phyloP scores from a whole-genome alignment of 2,329 filamentous ascomycete genomes.

The Fusarium nematophilum region DNA sequence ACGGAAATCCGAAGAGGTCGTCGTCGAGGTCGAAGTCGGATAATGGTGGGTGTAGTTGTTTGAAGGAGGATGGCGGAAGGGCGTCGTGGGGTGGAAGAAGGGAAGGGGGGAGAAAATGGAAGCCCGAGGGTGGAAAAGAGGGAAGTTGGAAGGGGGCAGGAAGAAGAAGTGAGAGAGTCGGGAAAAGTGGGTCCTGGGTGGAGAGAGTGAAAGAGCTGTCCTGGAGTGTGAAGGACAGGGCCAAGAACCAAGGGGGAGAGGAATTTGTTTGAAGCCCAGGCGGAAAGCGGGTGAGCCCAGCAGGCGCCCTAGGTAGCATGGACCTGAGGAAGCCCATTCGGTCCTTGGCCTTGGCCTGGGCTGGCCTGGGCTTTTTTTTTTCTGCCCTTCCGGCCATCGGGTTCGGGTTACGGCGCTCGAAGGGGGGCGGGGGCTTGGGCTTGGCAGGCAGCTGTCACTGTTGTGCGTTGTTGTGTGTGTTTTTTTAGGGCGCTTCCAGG shows the following conservation, averaged over 20 bases:
- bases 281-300: constrained; percentile 8
- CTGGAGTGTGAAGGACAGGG: constrained; percentile 11
- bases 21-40: constrained; percentile 27
- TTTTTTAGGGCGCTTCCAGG: constrained; percentile 6
- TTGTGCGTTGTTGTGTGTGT: neutral
- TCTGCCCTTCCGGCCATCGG: too few relatives aligned
- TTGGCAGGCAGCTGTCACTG: constrained; percentile 5
- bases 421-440: neutral
- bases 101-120: constrained; percentile 30
- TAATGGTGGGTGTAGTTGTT: constrained; percentile 33
- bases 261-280: constrained; percentile 22
- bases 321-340: constrained; percentile 4
- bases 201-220: constrained; percentile 29
- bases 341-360: constrained; percentile 1
- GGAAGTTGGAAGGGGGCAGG: constrained; percentile 30
- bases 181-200: constrained; percentile 36
- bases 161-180: constrained; percentile 33
- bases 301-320: neutral
- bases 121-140: constrained; percentile 31
- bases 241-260: constrained; percentile 22
- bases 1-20: constrained; percentile 28
- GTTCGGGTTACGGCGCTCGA: neutral
- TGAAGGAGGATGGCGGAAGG: constrained; percentile 32
- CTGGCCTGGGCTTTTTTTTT: constrained; percentile 3
- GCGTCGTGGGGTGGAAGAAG: constrained; percentile 34